Evolutionary conservation across 202 grass and related monocot species (phyloP).

Genomic region (Elaeis oleifera): DNA sequence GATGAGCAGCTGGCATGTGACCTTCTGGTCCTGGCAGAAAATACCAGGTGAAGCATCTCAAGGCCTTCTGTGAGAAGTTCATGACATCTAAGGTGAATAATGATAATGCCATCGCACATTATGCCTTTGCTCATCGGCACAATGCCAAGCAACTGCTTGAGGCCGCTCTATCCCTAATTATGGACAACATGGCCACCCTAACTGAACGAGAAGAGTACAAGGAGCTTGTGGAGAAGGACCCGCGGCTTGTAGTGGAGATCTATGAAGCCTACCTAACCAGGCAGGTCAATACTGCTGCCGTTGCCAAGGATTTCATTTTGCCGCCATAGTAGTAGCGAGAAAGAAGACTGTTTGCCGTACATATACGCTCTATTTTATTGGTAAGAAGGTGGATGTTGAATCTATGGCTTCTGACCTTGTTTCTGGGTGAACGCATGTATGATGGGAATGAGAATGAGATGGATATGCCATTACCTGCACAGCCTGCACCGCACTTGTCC

Average conservation of each 20-base stretch:
- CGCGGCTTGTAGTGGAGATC: conserved; percentile 83
- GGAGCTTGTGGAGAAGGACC: conserved; percentile 79
- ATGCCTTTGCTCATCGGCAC: conserved; percentile 71
- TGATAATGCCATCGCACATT: conserved; percentile 59
- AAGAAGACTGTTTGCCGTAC: no score
- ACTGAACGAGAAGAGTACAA: conserved; percentile 78
- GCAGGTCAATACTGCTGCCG: conserved; percentile 59
- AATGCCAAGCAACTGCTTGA: conserved; percentile 70
- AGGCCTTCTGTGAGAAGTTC: conserved; percentile 75
- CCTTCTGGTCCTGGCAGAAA: conserved; percentile 75
- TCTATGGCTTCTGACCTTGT: no score
- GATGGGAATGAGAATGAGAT: no score
- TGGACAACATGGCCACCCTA: conserved; percentile 68
- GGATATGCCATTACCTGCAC: no score
- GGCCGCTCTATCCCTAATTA: conserved; percentile 50
- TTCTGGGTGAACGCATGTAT: no score
- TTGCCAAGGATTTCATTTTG: conserved; percentile 29
- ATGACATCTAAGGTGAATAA: conserved; percentile 80
- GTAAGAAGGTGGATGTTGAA: no score
- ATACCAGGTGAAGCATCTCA: conserved; percentile 84
- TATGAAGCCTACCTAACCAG: conserved; percentile 80
- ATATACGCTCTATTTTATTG: no score
- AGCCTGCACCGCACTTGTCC: no score
- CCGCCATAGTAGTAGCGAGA: not conserved
- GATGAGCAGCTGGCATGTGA: conserved; percentile 75